Evolutionary conservation across 2,329 filamentous ascomycete genomes (phyloP), one percentile per base, ranked within the genome.

Genomic region (Fusarium sterilihyphosum): DNA sequence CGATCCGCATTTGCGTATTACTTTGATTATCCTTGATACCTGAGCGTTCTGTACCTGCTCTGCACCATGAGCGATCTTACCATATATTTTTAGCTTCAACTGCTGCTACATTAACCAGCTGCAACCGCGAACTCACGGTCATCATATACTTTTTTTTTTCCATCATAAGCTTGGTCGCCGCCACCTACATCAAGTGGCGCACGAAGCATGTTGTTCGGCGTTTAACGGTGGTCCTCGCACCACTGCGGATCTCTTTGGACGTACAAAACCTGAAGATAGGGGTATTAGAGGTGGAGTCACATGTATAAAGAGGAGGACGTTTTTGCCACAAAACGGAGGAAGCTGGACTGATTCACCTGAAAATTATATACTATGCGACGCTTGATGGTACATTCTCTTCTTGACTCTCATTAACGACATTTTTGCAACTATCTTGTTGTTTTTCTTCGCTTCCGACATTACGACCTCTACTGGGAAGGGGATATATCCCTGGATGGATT

Each of bases 141-240:
- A 53, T 57, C 70, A 65, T 47, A 66, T 66, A 46, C 59, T 56
- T 63, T 54, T 49, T 17, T 17, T 49, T 8, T 49, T 61, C 62
- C 60, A 62, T 59, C 53, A 68, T 61, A 56, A 63, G 64, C 40
- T 67, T 62, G 44, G 56, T 66, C 53, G 71, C 68, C 59, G 61
- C 52, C 60, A 64, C 60, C 56, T 61, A 61, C 13, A 52, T 49
- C 43, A 47, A 61, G 65, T 38, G 73, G 73, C 37, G 62, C 67
- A 60, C 70, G 69, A 78, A 72, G 76, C 76, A 78, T 77, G 70
- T 59, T 71, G 67, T 74, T 78, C 54, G 77, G 77, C 77, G 77
- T 78, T 78, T 68, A 65, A 74, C 65, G 70, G 75, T 78, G 61
- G 78, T 77, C 56, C 62, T 71, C 53, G 46, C 37, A 73, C 46